Base-by-base conservation (phyloP, 345 rosid genomes). In the Eucalyptus shirleyi region DNA sequence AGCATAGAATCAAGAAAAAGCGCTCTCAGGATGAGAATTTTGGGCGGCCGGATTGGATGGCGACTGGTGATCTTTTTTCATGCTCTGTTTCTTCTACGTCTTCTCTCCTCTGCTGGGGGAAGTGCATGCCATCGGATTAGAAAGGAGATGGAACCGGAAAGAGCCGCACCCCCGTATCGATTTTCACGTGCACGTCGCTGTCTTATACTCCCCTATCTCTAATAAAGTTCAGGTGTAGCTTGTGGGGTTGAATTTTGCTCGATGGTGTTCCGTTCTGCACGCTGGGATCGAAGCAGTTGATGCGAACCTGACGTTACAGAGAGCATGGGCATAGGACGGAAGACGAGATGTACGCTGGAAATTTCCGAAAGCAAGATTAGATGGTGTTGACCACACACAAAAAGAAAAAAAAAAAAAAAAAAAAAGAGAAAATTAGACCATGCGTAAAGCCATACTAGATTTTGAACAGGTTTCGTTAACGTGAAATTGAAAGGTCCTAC, bases 331-430 rank as follows among this genome's bases (percentile, higher is more conserved):
- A 30, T n/a, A 30, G 37, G 37, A 65, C 17, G 37, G 72, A 65
- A 6, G 69, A 62, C 17, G 32, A 13, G 69, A 30, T 30, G n/a
- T 3, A 30, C 14, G 17, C 80, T 16, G 40, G 80, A 32, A 32
- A 32, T 1, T 32, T 32, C 23, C 21, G 23, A 16, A 67, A 34
- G 13, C 6, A 24, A 34, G 44, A 34, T 34, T 69, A 18, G 81
- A 5, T 2, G 6, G 30, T 56, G 14, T 56, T 56, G 62, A 56
- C 62, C 62, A 53, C 30, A 24, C 62, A 56, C 50, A 5, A 5
- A 9, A 4, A 55, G 4, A 55, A 8, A 4, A 9, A 9, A 4
- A 0, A 1, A 4, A 4, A 8, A 21, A 9, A 23, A 9, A 0
- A 56, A 9, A 0, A 19, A 8, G 59, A 53, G 59, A 53, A 56